phyloP scores from a whole-genome alignment of 2,329 filamentous ascomycete species.

The Apiospora hydei region DNA sequence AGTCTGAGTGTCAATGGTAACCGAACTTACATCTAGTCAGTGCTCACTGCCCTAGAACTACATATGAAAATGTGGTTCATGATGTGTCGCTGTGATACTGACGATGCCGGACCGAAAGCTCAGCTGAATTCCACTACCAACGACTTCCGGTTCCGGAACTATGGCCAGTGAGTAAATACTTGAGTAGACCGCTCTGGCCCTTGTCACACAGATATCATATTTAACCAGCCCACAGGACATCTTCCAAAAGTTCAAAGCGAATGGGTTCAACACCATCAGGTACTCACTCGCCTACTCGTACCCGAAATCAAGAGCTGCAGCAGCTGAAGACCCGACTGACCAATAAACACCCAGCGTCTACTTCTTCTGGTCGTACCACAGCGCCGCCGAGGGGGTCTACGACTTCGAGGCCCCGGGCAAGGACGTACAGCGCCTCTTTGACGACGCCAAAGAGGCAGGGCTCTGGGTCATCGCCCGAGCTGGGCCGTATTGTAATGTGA shows the following conservation, averaged over 20 bases:
- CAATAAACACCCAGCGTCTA: slow-evolving; percentile 45
- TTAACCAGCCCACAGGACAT: slow-evolving; percentile 27
- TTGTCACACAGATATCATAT: not conserved
- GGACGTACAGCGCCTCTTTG: slow-evolving; percentile 53
- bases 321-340: not conserved
- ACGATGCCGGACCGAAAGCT: slow-evolving; percentile 36
- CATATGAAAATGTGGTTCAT: not conserved
- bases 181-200: not conserved
- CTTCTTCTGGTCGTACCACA: slow-evolving; percentile 60
- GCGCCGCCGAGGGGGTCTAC: slow-evolving; percentile 41
- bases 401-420: slow-evolving; percentile 54
- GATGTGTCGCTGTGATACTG: not conserved
- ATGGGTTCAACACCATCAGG: slow-evolving; percentile 30
- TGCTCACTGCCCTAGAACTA: not conserved
- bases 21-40: not conserved
- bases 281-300: not conserved
- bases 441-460: slow-evolving; percentile 58
- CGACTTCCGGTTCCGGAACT: slow-evolving; percentile 61
- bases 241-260: slow-evolving; percentile 35
- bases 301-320: not conserved
- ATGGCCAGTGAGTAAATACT: slow-evolving; percentile 47
- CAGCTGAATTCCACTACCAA: slow-evolving; percentile 61
- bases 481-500: slow-evolving; percentile 56
- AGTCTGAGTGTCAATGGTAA: not conserved
- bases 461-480: slow-evolving; percentile 58